phyloP scores from a whole-genome alignment of 1,139 yeast genomes.

The Scheffersomyces insectosa region DNA sequence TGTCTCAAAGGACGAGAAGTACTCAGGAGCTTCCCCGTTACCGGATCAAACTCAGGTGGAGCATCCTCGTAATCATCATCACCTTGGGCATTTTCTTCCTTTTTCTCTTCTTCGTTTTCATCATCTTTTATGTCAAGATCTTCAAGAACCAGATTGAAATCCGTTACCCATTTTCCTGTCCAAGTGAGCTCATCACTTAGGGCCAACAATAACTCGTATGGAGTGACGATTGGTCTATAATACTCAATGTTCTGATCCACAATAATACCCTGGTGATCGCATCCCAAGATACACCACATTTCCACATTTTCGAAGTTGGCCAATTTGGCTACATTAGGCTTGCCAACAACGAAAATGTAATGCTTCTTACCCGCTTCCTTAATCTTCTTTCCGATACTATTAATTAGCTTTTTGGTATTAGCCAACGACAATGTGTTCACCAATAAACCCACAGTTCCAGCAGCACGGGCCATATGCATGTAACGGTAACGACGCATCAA shows the following conservation, averaged over 20 bases:
- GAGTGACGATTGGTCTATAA: conserved; percentile 89
- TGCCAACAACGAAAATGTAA: conserved; percentile 93
- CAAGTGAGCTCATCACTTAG: conserved; percentile 72
- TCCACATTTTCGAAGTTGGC: conserved; percentile 94
- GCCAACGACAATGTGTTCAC: conserved; percentile 84
- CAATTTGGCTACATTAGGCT: conserved; percentile 95
- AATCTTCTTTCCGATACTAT: conserved; percentile 60
- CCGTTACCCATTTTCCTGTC: conserved; percentile 94
- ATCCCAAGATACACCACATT: conserved; percentile 91
- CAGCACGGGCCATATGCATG: conserved; percentile 87
- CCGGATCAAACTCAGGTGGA: conserved; percentile 86
- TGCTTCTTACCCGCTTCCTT: conserved; percentile 83
- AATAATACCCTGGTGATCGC: conserved; percentile 91
- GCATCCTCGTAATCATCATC: conserved; percentile 48
- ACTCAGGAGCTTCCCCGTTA: conserved; percentile 73
- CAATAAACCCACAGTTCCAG: conserved; percentile 87
- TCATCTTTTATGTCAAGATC: conserved; percentile 23
- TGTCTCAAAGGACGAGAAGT: conserved; percentile 75
- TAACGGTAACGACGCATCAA: conserved; percentile 79
- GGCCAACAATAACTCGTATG: conserved; percentile 85
- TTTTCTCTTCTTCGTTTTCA: conserved; percentile 15
- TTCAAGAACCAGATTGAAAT: conserved; percentile 57
- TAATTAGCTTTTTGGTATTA: conserved; percentile 65
- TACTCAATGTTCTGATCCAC: conserved; percentile 76
- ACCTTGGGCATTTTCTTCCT: conserved; percentile 12